Percentiles rank a stretch among this genome's conserved stretches.
phyloP scores from a whole-genome alignment of 441 rosid genomes.

The Cnidoscolus chayamansa region DNA sequence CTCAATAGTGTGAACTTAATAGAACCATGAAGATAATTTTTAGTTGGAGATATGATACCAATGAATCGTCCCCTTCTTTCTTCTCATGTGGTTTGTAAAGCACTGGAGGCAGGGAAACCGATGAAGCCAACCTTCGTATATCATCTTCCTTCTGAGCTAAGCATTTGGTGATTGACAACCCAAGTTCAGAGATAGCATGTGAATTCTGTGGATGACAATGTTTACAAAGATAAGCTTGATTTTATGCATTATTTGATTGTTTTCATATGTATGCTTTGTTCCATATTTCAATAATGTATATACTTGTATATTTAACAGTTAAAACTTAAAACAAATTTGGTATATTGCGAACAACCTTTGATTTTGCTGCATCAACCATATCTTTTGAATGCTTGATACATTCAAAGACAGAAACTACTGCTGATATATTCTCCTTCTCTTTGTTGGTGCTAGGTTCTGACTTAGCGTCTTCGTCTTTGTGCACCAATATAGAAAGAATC shows the following conservation, averaged over 20 bases:
- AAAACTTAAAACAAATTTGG: conserved; percentile 15
- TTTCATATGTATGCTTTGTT: background rate
- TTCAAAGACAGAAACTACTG: conserved; percentile 52
- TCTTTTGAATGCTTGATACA: conserved; percentile 83
- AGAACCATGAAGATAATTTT: background rate
- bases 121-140: conserved; percentile 35
- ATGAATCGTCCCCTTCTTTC: conserved; percentile 54
- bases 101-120: conserved; percentile 57
- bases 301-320: background rate
- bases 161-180: conserved; percentile 65
- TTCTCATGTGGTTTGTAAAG: conserved; percentile 66
- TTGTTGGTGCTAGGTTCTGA: conserved; percentile 54
- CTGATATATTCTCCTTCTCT: conserved; percentile 61
- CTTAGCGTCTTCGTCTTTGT: conserved; percentile 83
- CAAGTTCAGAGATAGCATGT: conserved; percentile 89
- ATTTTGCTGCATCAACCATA: conserved; percentile 58
- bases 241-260: background rate
- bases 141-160: conserved; percentile 51
- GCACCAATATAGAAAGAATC: conserved; percentile 63
- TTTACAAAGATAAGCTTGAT: conserved; percentile 23
- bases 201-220: conserved; percentile 64
- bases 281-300: background rate
- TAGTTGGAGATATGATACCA: conserved; percentile 41
- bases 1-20: background rate
- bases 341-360: conserved; percentile 57